These are phyloP conservation scores for Leptographium radiaticola DNA, from an alignment of 2,329 filamentous ascomycete genomes.

Conservation along the genomic window DNA sequence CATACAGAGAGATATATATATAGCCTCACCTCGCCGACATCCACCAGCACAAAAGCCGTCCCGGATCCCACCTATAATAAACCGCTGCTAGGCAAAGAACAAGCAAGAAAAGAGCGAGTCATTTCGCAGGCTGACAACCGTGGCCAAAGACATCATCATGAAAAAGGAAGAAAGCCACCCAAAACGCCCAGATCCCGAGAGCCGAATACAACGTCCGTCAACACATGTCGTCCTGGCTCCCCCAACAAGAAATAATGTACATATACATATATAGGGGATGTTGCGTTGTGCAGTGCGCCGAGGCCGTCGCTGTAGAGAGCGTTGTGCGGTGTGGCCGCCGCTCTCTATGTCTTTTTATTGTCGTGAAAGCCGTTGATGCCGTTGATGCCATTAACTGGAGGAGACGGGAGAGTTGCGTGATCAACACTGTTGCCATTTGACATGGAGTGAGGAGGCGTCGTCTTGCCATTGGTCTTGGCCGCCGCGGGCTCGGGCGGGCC, in stretches of 20 bases:
- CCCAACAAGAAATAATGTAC: background rate
- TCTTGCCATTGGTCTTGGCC: background rate
- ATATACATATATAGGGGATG: background rate
- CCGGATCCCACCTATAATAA: background rate
- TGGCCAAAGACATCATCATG: background rate
- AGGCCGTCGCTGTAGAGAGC: background rate
- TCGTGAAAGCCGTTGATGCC: background rate
- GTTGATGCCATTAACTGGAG: background rate
- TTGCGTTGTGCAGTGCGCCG: background rate
- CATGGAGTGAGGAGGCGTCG: background rate
- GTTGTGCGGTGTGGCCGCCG: background rate
- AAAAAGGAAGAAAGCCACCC: background rate
- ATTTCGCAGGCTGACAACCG: background rate
- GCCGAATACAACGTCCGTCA: background rate
- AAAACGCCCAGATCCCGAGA: background rate
- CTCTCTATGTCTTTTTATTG: background rate
- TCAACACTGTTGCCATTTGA: background rate
- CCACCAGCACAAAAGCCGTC: background rate
- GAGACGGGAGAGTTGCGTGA: background rate
- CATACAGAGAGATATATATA: background rate
- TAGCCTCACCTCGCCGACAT: background rate
- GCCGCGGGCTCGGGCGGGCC: conserved; percentile 12
- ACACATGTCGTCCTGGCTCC: background rate
- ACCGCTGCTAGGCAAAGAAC: background rate
- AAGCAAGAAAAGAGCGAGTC: background rate